Evolutionary conservation across 2,329 filamentous ascomycete species (phyloP).

Genomic region (Colletotrichum falcatum): DNA sequence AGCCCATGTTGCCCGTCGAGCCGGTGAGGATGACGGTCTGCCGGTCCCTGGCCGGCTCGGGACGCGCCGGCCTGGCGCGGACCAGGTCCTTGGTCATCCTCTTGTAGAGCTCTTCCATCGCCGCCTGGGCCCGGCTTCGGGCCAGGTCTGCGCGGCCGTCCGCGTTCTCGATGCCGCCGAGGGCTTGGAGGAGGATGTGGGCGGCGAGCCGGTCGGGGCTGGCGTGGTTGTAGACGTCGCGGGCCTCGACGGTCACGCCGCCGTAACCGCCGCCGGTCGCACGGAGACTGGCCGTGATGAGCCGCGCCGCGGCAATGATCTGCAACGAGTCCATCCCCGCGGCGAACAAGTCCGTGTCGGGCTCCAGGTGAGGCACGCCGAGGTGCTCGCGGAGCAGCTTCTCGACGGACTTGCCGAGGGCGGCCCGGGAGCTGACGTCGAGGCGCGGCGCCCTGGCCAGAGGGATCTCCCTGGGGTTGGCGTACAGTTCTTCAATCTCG

Average conservation of each 20-base stretch:
- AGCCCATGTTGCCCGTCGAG: constrained; percentile 36
- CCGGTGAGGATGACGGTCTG: constrained; percentile 42
- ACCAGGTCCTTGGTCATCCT: constrained; percentile 51
- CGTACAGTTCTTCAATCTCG: constrained; percentile 58
- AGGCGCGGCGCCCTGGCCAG: constrained; percentile 37
- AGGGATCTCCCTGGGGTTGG: constrained; percentile 42
- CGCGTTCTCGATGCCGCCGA: background rate
- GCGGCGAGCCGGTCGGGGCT: constrained; percentile 50
- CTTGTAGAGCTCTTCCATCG: constrained; percentile 50
- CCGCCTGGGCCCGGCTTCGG: background rate
- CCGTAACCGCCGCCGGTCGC: constrained; percentile 50
- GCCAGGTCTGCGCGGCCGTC: background rate
- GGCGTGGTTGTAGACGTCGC: constrained; percentile 54
- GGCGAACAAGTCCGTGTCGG: constrained; percentile 52
- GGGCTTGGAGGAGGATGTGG: constrained; percentile 43
- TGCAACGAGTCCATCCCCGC: constrained; percentile 56
- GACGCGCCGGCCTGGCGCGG: constrained; percentile 44
- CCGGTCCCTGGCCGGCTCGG: constrained; percentile 48
- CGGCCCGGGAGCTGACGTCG: constrained; percentile 43
- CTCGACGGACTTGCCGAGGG: constrained; percentile 45
- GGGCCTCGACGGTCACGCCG: constrained; percentile 50
- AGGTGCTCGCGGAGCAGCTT: constrained; percentile 42
- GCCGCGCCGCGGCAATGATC: constrained; percentile 49
- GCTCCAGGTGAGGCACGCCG: constrained; percentile 37
- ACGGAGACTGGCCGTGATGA: constrained; percentile 51